phyloP scores from a whole-genome alignment of 176 grass and related monocot species.

The Canna indica region DNA sequence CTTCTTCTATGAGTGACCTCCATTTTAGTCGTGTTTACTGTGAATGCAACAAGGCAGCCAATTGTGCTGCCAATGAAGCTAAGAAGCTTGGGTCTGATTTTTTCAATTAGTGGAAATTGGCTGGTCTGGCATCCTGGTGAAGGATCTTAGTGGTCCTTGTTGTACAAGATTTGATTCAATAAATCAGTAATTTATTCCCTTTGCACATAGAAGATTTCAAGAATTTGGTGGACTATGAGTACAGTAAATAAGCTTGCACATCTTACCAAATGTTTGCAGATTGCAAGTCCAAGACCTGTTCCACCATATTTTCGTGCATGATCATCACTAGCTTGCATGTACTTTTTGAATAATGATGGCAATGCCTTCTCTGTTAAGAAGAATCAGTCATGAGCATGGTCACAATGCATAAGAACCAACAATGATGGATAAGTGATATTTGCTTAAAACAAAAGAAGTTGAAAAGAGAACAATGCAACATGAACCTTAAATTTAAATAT shows the following conservation, averaged over 20 bases:
- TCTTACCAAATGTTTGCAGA: slow-evolving; percentile 91
- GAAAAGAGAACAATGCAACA: neutral
- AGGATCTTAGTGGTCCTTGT: too few species aligned
- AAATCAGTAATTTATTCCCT: too few species aligned
- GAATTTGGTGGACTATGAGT: neutral
- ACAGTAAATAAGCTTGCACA: neutral
- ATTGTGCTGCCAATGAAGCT: too few species aligned
- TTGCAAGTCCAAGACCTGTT: slow-evolving; percentile 89
- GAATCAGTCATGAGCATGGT: slow-evolving; percentile 13
- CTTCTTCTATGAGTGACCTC: too few species aligned
- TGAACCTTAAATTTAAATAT: neutral
- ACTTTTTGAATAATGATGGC: slow-evolving; percentile 70
- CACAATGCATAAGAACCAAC: slow-evolving; percentile 12
- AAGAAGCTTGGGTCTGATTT: too few species aligned
- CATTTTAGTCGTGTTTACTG: too few species aligned
- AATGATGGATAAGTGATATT: neutral
- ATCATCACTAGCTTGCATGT: slow-evolving; percentile 88
- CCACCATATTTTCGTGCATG: slow-evolving; percentile 93
- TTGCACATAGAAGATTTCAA: too few species aligned
- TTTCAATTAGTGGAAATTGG: too few species aligned
- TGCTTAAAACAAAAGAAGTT: neutral
- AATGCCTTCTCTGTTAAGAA: slow-evolving; percentile 63
- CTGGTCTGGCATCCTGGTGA: too few species aligned
- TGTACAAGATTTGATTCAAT: too few species aligned
- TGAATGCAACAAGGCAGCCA: too few species aligned